Conservation (phyloP, 176 grass and related monocot species). For the Paspalum vaginatum region DNA sequence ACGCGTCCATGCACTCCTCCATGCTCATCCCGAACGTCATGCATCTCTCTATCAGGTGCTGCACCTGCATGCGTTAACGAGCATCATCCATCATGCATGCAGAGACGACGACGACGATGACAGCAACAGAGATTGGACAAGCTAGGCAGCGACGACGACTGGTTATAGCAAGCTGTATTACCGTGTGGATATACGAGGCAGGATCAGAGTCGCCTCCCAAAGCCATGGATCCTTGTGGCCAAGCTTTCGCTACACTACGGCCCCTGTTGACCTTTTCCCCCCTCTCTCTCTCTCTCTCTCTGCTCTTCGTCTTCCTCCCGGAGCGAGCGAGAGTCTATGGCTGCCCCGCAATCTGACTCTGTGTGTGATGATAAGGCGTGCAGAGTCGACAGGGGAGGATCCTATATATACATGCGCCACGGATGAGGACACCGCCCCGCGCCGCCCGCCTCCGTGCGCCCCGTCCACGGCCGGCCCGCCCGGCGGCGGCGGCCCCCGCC, state of each 20-base stretch:
- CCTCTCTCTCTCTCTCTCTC: no score
- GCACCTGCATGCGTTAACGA: slow-evolving; percentile 46
- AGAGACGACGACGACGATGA: no score
- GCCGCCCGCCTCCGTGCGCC: neutral
- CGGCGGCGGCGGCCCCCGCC: neutral
- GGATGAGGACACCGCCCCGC: slow-evolving; percentile 47
- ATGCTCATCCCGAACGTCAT: slow-evolving; percentile 87
- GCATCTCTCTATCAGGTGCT: slow-evolving; percentile 87
- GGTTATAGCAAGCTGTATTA: slow-evolving; percentile 13
- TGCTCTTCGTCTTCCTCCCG: slow-evolving; percentile 20
- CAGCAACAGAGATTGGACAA: no score
- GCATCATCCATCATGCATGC: no score
- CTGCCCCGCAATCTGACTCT: neutral
- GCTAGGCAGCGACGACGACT: no score
- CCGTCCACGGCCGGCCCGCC: neutral
- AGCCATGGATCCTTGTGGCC: slow-evolving; percentile 29
- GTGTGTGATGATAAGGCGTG: slow-evolving; percentile 53
- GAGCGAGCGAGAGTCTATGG: slow-evolving; percentile 1
- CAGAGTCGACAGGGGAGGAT: slow-evolving; percentile 52
- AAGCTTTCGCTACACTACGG: no score
- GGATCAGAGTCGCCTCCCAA: slow-evolving; percentile 51
- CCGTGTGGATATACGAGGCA: slow-evolving; percentile 77
- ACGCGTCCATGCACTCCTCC: slow-evolving; percentile 85
- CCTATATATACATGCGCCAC: slow-evolving; percentile 59
- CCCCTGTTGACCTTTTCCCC: neutral